Evolutionary conservation across 108 stramenopile genomes (phyloP).

Genomic region (Nitzschia sp.): DNA sequence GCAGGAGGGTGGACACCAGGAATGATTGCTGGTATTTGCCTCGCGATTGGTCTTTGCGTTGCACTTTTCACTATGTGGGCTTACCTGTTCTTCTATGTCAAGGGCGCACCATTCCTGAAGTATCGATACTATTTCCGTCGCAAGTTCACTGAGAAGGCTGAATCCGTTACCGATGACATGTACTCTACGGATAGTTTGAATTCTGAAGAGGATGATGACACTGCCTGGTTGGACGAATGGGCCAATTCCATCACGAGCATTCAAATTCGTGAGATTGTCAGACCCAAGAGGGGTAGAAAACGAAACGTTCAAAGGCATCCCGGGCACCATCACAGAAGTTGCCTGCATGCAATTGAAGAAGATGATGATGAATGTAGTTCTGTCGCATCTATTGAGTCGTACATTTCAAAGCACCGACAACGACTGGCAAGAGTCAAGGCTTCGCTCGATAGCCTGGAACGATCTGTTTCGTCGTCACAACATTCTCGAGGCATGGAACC

Average conservation of each 20-base stretch:
- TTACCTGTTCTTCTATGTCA: conserved; percentile 12
- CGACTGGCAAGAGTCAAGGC: not conserved
- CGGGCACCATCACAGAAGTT: conserved; percentile 3
- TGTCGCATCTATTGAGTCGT: not conserved
- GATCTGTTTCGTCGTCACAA: too few relatives aligned
- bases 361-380: conserved; percentile 14
- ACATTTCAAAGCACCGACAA: not conserved
- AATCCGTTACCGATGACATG: conserved; percentile 16
- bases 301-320: not conserved
- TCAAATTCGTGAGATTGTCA: conserved; percentile 16
- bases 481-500: too few relatives aligned
- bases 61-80: conserved; percentile 13
- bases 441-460: not conserved
- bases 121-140: not conserved
- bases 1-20: conserved; percentile 4
- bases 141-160: not conserved
- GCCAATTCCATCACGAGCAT: conserved; percentile 38
- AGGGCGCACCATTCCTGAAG: not conserved
- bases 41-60: conserved; percentile 1
- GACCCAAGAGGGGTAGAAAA: not conserved
- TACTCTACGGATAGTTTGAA: conserved; percentile 4
- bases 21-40: conserved; percentile 4
- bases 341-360: conserved; percentile 13
- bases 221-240: conserved; percentile 35
- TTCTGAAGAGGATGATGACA: conserved; percentile 7